Evolutionary conservation across 2,329 filamentous ascomycete genomes (phyloP).

Genomic region (Pseudogymnoascus sp.): DNA sequence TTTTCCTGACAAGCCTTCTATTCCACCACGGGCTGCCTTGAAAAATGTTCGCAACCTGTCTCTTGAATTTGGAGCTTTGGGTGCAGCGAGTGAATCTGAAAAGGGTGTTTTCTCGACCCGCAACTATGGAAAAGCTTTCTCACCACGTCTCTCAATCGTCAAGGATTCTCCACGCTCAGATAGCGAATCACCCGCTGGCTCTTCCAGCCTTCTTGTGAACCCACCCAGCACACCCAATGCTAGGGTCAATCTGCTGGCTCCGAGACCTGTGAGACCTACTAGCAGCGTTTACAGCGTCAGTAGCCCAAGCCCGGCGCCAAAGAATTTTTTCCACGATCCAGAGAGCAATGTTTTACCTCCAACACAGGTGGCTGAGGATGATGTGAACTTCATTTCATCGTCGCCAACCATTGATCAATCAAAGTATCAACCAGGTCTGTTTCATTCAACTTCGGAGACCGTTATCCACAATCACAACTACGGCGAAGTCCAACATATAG

Average conservation of each 20-base stretch:
- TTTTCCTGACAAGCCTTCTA: background rate
- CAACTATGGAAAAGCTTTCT: background rate
- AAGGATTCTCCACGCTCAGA: background rate
- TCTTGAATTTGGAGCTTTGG: background rate
- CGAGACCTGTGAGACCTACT: background rate
- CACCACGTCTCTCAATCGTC: background rate
- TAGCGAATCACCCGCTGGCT: background rate
- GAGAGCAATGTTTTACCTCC: background rate
- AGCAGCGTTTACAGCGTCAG: background rate
- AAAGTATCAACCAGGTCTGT: background rate
- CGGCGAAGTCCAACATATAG: background rate
- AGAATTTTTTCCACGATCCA: background rate
- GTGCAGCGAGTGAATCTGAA: background rate
- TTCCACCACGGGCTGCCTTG: background rate
- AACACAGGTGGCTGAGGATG: background rate
- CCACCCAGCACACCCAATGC: background rate
- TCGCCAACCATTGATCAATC: background rate
- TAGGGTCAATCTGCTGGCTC: background rate
- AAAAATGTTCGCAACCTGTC: background rate
- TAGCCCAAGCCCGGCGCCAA: background rate
- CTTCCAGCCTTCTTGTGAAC: background rate
- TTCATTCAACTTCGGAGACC: background rate
- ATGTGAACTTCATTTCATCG: background rate
- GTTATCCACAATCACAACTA: background rate
- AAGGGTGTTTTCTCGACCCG: background rate